These are phyloP conservation scores for Suillus americanus DNA, from an alignment of 768 basidiomycete species.

Conservation along the genomic window DNA sequence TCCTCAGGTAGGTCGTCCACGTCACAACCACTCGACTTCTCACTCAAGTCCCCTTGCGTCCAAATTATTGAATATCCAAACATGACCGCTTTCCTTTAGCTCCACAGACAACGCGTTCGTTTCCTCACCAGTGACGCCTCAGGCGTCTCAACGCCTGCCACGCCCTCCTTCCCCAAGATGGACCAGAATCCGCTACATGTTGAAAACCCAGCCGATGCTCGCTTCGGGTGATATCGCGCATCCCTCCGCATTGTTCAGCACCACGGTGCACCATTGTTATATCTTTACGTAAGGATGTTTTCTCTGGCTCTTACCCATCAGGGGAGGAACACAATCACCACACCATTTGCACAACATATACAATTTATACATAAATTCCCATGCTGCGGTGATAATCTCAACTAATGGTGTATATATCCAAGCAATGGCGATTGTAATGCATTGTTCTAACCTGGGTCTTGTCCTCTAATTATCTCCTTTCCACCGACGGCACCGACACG, in stretches of 20 bases:
- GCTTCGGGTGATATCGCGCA: slow-evolving; percentile 34
- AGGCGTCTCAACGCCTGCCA: slow-evolving; percentile 65
- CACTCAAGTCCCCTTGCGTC: slow-evolving; percentile 15
- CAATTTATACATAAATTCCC: slow-evolving; percentile 6
- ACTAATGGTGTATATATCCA: slow-evolving; percentile 34
- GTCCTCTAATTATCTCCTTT: too few species aligned
- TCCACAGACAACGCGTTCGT: slow-evolving; percentile 80
- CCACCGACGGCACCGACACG: not conserved
- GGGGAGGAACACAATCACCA: not conserved
- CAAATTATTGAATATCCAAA: slow-evolving; percentile 3
- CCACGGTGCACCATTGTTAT: too few species aligned
- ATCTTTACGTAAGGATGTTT: not conserved
- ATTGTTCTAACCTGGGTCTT: not conserved
- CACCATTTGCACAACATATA: not conserved
- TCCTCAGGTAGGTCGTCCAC: slow-evolving; percentile 65
- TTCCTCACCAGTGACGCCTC: slow-evolving; percentile 69
- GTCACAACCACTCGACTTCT: slow-evolving; percentile 5
- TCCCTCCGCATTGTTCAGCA: not conserved
- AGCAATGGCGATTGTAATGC: slow-evolving; percentile 22
- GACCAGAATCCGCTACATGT: slow-evolving; percentile 36
- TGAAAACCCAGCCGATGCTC: slow-evolving; percentile 46
- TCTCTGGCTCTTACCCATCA: slow-evolving; percentile 2
- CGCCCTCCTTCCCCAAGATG: slow-evolving; percentile 55
- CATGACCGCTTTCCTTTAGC: slow-evolving; percentile 38
- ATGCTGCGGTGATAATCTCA: slow-evolving; percentile 27